Evolutionary conservation across 2,329 filamentous ascomycete genomes (phyloP).

Genomic region (Talaromyces piceae): DNA sequence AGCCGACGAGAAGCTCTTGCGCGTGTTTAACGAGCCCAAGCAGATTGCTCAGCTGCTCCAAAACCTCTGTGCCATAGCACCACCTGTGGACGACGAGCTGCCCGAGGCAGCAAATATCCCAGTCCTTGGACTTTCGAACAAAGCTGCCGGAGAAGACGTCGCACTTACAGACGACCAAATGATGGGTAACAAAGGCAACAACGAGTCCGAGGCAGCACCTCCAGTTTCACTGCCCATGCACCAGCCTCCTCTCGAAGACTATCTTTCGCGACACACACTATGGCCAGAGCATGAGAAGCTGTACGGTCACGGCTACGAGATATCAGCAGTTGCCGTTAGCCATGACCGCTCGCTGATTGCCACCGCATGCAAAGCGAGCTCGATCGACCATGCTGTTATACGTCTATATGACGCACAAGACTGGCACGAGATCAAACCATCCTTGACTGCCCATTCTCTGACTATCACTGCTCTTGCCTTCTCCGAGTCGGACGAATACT

Average conservation of each 20-base stretch:
- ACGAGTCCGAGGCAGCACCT: slow-evolving; percentile 15
- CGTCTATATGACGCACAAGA: slow-evolving; percentile 77
- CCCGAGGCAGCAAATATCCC: slow-evolving; percentile 92
- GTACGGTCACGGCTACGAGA: slow-evolving; percentile 96
- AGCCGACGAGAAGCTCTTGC: slow-evolving; percentile 94
- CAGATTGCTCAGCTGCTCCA: slow-evolving; percentile 69
- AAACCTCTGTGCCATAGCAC: slow-evolving; percentile 56
- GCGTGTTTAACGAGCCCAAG: slow-evolving; percentile 85
- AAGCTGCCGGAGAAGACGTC: slow-evolving; percentile 58
- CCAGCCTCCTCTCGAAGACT: slow-evolving; percentile 81
- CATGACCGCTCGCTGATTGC: slow-evolving; percentile 70
- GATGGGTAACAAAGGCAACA: slow-evolving; percentile 7
- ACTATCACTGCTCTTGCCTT: slow-evolving; percentile 81
- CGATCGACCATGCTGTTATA: slow-evolving; percentile 88
- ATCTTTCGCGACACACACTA: slow-evolving; percentile 78
- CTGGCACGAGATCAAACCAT: slow-evolving; percentile 82
- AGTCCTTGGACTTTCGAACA: slow-evolving; percentile 91
- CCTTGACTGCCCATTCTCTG: slow-evolving; percentile 75
- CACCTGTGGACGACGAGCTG: slow-evolving; percentile 39
- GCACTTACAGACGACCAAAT: slow-evolving; percentile 28
- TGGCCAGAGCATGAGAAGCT: slow-evolving; percentile 97
- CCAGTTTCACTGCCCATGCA: slow-evolving; percentile 47
- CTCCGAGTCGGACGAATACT: slow-evolving; percentile 61
- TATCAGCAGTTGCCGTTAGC: slow-evolving; percentile 75
- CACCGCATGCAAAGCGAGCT: slow-evolving; percentile 87